Evolutionary conservation across 768 basidiomycete species (phyloP).

Genomic region (Dentipellis sp.): DNA sequence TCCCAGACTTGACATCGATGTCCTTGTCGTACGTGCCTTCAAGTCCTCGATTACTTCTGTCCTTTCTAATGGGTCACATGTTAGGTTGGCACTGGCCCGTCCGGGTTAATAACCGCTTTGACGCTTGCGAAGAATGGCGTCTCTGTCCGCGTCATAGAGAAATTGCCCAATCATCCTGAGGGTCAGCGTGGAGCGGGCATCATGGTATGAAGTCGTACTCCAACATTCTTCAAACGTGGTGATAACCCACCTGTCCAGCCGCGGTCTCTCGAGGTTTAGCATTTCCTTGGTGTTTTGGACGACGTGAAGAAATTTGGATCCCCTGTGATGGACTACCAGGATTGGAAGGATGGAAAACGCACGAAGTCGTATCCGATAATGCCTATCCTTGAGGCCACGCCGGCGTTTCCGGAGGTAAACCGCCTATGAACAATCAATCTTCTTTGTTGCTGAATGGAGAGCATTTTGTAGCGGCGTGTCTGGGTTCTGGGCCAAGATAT

Average conservation of each 20-base stretch:
- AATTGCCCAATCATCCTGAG: neutral
- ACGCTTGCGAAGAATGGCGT: conserved; percentile 3
- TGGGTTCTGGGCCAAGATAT: neutral
- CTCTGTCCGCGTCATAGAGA: conserved; percentile 5
- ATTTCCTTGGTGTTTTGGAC: neutral
- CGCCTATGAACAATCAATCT: too few species aligned
- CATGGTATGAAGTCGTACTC: neutral
- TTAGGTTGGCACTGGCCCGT: neutral
- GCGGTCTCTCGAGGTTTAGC: conserved; percentile 2
- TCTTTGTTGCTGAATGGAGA: too few species aligned
- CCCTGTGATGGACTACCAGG: neutral
- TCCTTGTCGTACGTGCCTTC: too few species aligned
- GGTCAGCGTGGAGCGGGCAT: conserved; percentile 6
- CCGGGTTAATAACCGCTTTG: conserved; percentile 3
- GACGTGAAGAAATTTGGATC: neutral
- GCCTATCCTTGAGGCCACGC: neutral
- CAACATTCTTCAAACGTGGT: neutral
- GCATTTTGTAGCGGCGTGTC: neutral
- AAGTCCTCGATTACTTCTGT: too few species aligned
- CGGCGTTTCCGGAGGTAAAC: neutral
- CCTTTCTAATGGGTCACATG: too few species aligned
- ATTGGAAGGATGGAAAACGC: neutral
- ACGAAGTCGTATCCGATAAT: neutral
- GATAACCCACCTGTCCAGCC: neutral
- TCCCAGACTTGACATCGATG: too few species aligned